Conservation (phyloP, 2,329 filamentous ascomycete species). For the Cryphonectria japonica region DNA sequence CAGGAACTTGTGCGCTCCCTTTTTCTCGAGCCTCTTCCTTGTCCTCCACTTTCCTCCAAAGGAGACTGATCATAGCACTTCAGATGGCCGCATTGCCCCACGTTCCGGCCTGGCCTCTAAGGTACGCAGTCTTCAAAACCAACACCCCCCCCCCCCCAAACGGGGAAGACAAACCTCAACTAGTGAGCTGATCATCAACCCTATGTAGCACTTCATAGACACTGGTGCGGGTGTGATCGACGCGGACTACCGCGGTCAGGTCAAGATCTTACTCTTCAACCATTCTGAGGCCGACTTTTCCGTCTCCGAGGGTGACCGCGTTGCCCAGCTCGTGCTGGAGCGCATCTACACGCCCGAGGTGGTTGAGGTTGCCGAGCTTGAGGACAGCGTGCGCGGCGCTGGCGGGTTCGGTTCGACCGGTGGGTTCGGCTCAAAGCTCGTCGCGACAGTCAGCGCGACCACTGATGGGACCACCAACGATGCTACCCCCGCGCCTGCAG, state of each 20-base stretch:
- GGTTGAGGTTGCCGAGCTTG: constrained; percentile 83
- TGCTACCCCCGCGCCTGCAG: constrained; percentile 5
- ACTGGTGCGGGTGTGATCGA: constrained; percentile 96
- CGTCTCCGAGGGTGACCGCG: constrained; percentile 82
- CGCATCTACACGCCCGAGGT: constrained; percentile 93
- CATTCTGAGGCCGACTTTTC: constrained; percentile 80
- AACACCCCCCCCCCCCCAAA: too few relatives aligned
- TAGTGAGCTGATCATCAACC: background rate
- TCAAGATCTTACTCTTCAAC: constrained; percentile 96
- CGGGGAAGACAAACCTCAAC: background rate
- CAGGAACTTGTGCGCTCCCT: constrained; percentile 74
- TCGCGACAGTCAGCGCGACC: constrained; percentile 6
- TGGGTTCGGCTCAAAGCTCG: constrained; percentile 24
- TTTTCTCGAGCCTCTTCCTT: background rate
- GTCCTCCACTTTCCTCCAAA: background rate
- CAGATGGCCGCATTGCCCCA: constrained; percentile 87
- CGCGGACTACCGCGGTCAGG: constrained; percentile 91
- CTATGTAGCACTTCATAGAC: constrained; percentile 77
- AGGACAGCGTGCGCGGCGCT: constrained; percentile 86
- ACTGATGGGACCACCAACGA: constrained; percentile 13
- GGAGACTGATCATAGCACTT: constrained; percentile 1
- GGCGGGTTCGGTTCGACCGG: constrained; percentile 94
- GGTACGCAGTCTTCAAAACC: background rate
- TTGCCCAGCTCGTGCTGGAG: constrained; percentile 94
- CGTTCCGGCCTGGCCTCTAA: constrained; percentile 91